phyloP scores from a whole-genome alignment of 129 eudicot species.

The Saposhnikovia divaricata region DNA sequence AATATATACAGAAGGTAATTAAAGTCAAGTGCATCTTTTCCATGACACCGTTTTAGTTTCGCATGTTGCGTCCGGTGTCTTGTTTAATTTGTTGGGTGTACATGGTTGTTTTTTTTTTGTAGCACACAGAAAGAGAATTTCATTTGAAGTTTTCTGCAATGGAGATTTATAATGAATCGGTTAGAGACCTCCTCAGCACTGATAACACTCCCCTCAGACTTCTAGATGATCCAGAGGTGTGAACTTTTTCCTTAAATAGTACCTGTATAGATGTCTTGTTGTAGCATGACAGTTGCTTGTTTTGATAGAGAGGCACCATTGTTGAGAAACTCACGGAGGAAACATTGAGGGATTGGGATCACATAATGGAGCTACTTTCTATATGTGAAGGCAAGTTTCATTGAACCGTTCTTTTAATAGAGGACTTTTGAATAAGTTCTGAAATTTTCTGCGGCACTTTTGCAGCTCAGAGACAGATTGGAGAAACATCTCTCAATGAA shows the following conservation, averaged over 20 bases:
- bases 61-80: neutral
- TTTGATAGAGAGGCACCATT: slow-evolving; percentile 74
- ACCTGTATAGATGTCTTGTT: neutral
- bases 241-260: slow-evolving; percentile 3
- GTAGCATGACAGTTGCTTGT: slow-evolving; percentile 4
- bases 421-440: neutral
- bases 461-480: slow-evolving; percentile 95
- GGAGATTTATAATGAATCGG: slow-evolving; percentile 97
- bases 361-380: slow-evolving; percentile 74
- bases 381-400: slow-evolving; percentile 68
- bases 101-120: slow-evolving; percentile 19
- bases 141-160: slow-evolving; percentile 80
- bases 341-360: slow-evolving; percentile 70
- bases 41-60: slow-evolving; percentile 5
- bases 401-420: neutral
- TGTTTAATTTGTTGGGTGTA: slow-evolving; percentile 4
- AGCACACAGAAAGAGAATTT: slow-evolving; percentile 89
- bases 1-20: slow-evolving; percentile 72
- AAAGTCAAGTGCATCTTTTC: slow-evolving; percentile 9
- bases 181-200: slow-evolving; percentile 69
- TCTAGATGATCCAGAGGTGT: slow-evolving; percentile 94
- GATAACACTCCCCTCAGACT: slow-evolving; percentile 79
- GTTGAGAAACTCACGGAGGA: slow-evolving; percentile 95
- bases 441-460: slow-evolving; percentile 11
- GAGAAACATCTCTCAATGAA: slow-evolving; percentile 90